A percentile compares a stretch with the other conserved stretches of the same genome.
Conservation (phyloP, 2,329 filamentous ascomycete species). For the Diplodia seriata region DNA sequence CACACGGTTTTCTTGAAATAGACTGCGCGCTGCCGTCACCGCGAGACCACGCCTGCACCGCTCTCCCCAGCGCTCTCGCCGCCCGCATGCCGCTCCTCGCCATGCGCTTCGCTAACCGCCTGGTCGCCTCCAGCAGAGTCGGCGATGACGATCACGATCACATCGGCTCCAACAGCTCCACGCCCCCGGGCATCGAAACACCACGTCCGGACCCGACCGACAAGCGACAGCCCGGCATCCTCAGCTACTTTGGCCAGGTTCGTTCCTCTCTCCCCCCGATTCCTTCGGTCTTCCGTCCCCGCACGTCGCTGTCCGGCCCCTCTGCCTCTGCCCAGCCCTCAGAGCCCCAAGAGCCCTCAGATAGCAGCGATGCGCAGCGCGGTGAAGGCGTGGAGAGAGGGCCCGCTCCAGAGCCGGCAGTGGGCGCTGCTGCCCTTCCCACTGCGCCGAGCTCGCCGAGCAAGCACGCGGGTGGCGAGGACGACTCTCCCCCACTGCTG, state of each 20-base stretch:
- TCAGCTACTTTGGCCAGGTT: slow-evolving; percentile 99
- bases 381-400: slow-evolving; percentile 12
- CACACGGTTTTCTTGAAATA: slow-evolving; percentile 43
- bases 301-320: slow-evolving; percentile 49
- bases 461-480: slow-evolving; percentile 32
- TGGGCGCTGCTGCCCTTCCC: slow-evolving; percentile 37
- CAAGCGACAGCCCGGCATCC: slow-evolving; percentile 91
- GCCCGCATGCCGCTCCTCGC: slow-evolving; percentile 12
- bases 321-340: slow-evolving; percentile 47
- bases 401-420: neutral
- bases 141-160: slow-evolving; percentile 73
- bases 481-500: slow-evolving; percentile 44
- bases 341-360: slow-evolving; percentile 39
- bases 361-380: slow-evolving; percentile 33
- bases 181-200: slow-evolving; percentile 88
- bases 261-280: slow-evolving; percentile 67
- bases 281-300: slow-evolving; percentile 56
- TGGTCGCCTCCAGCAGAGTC: slow-evolving; percentile 48
- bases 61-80: slow-evolving; percentile 26
- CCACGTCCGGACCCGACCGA: slow-evolving; percentile 92
- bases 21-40: slow-evolving; percentile 33
- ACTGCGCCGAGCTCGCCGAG: slow-evolving; percentile 46
- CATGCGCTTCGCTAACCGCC: slow-evolving; percentile 45
- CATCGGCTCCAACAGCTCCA: slow-evolving; percentile 80
- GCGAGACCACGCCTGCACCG: slow-evolving; percentile 28